These are phyloP conservation scores for Vicia villosa DNA, from an alignment of 306 rosid genomes.

Conservation along the genomic window DNA sequence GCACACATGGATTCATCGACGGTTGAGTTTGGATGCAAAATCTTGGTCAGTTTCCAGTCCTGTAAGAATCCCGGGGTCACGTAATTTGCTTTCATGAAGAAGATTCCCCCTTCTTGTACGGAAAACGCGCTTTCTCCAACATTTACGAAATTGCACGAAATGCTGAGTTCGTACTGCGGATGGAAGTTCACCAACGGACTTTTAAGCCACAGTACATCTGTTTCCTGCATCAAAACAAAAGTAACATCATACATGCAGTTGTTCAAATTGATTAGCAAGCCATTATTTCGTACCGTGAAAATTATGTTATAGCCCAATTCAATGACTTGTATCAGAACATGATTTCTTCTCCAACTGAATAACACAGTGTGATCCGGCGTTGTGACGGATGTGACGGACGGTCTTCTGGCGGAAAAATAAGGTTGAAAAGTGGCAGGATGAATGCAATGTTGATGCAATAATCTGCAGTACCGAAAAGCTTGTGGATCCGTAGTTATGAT, in stretches of 20 bases:
- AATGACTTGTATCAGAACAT: constrained; percentile 41
- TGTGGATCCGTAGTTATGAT: constrained; percentile 44
- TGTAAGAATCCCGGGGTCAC: constrained; percentile 40
- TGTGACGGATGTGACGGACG: neutral
- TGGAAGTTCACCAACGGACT: constrained; percentile 48
- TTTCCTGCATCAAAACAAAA: constrained; percentile 47
- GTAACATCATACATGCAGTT: neutral
- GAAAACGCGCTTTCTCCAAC: constrained; percentile 7
- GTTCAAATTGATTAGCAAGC: constrained; percentile 2
- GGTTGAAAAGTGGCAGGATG: constrained; percentile 42
- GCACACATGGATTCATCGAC: constrained; percentile 42
- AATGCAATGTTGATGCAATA: constrained; percentile 56
- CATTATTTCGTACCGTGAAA: constrained; percentile 46
- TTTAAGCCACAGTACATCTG: constrained; percentile 63
- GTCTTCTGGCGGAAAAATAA: constrained; percentile 25
- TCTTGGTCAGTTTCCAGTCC: constrained; percentile 39
- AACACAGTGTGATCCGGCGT: neutral
- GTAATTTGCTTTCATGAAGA: constrained; percentile 42
- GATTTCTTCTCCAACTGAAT: constrained; percentile 40
- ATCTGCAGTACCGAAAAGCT: constrained; percentile 48
- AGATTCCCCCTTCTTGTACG: constrained; percentile 44
- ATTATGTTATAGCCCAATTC: constrained; percentile 55
- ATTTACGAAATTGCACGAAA: constrained; percentile 44
- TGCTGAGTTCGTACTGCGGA: constrained; percentile 21
- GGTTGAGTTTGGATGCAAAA: constrained; percentile 37